Evolutionary conservation across 192 early-diverging fungal genomes (phyloP).

Genomic region (Coemansia umbellata): DNA sequence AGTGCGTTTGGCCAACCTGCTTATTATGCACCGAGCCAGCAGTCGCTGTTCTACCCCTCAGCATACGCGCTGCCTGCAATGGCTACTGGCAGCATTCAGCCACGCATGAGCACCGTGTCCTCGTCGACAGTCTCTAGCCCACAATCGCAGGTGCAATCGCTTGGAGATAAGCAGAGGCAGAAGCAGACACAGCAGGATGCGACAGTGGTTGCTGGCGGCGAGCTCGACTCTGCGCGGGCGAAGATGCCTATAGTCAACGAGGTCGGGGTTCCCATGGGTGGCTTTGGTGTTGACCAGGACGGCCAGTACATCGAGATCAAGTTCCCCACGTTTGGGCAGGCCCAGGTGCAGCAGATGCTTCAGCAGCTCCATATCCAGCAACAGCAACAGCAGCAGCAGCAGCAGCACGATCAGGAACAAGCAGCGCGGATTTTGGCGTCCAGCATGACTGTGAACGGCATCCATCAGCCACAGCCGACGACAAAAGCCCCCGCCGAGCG

Average conservation of each 20-base stretch:
- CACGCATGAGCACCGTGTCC: conserved; percentile 23
- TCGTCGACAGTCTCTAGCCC: neutral
- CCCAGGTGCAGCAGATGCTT: conserved; percentile 49
- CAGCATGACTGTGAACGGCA: neutral
- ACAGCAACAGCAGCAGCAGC: neutral
- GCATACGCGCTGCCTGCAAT: conserved; percentile 32
- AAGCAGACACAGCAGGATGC: conserved; percentile 1
- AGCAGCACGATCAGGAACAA: neutral
- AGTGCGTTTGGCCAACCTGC: conserved; percentile 37
- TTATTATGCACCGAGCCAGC: conserved; percentile 32
- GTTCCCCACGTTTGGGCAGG: conserved; percentile 50
- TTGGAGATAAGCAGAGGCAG: neutral
- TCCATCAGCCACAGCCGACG: conserved; percentile 5
- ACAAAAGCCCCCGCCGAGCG: neutral
- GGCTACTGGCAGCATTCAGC: conserved; percentile 3
- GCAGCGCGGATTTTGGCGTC: too few relatives aligned
- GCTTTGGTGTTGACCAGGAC: conserved; percentile 38
- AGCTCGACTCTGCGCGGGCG: conserved; percentile 1
- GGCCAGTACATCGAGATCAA: conserved; percentile 52
- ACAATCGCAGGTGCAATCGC: conserved; percentile 1
- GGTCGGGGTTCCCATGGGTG: conserved; percentile 28
- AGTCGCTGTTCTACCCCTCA: conserved; percentile 32
- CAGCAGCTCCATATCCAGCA: conserved; percentile 45
- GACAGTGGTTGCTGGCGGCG: neutral
- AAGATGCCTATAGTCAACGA: conserved; percentile 35